phyloP scores from a whole-genome alignment of 345 rosid genomes.

The Viola odorata region DNA sequence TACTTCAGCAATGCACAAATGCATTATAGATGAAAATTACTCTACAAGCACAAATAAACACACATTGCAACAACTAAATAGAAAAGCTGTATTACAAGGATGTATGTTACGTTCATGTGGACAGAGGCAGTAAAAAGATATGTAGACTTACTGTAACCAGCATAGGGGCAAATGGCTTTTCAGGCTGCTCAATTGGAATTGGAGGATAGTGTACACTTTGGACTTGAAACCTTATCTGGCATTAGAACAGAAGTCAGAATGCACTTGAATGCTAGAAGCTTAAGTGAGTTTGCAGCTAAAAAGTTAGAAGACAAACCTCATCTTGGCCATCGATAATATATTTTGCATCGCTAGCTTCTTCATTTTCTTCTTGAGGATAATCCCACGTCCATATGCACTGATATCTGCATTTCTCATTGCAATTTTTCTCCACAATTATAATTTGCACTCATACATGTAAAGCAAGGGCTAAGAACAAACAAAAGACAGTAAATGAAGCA shows the following conservation, averaged over 20 bases:
- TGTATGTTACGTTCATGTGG: neutral
- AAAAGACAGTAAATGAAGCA: neutral
- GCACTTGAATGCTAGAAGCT: neutral
- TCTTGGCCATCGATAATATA: slow-evolving; percentile 52
- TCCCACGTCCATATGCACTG: slow-evolving; percentile 72
- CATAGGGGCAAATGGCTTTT: slow-evolving; percentile 91
- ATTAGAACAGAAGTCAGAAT: slow-evolving; percentile 20
- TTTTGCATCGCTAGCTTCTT: neutral
- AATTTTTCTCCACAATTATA: neutral
- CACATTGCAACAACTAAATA: neutral
- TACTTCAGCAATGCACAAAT: neutral
- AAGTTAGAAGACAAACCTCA: slow-evolving; percentile 37
- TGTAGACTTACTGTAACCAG: slow-evolving; percentile 59
- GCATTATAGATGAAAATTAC: neutral
- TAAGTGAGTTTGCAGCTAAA: neutral
- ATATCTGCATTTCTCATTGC: slow-evolving; percentile 38
- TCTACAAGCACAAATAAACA: neutral
- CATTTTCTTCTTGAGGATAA: slow-evolving; percentile 17
- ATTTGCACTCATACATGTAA: neutral
- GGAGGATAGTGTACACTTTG: slow-evolving; percentile 49
- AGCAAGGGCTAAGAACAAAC: neutral
- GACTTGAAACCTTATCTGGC: slow-evolving; percentile 71
- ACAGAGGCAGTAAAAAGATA: neutral
- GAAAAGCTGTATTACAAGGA: neutral
- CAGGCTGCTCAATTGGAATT: slow-evolving; percentile 56